phyloP scores from a whole-genome alignment of 805 yeast genomes.

The Wickerhamomyces chambardii region DNA sequence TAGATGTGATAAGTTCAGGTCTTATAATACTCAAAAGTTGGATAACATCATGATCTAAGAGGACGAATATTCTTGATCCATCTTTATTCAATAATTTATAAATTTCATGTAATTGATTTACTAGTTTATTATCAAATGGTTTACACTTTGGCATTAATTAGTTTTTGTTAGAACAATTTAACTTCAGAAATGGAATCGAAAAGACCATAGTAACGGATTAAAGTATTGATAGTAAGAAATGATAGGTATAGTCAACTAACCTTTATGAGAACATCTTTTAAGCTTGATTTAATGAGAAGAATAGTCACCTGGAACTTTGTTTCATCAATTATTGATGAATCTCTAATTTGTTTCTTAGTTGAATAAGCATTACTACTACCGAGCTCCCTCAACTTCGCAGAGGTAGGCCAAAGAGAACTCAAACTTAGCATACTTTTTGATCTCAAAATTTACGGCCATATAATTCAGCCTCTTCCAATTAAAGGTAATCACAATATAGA shows the following conservation, averaged over 20 bases:
- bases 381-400: neutral
- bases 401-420: neutral
- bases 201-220: too few relatives aligned
- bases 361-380: neutral
- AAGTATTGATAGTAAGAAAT: too few relatives aligned
- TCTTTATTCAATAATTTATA: conserved; percentile 1
- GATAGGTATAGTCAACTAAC: neutral
- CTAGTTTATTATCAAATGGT: neutral
- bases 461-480: too few relatives aligned
- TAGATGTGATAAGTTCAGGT: conserved; percentile 3
- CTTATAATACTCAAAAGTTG: conserved; percentile 6
- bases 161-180: too few relatives aligned
- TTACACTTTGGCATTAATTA: neutral
- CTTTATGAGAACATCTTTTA: too few relatives aligned
- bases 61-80: conserved; percentile 2
- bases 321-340: neutral
- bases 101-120: neutral
- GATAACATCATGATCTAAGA: conserved; percentile 6
- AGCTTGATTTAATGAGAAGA: neutral
- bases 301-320: neutral
- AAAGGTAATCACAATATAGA: too few relatives aligned
- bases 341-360: neutral
- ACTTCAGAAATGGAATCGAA: too few relatives aligned
- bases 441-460: too few relatives aligned
- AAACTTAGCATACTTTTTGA: neutral